Evolutionary conservation across 2,329 filamentous ascomycete species (phyloP), one percentile per base, ranked within the genome.

Genomic region (Geosmithia flava): DNA sequence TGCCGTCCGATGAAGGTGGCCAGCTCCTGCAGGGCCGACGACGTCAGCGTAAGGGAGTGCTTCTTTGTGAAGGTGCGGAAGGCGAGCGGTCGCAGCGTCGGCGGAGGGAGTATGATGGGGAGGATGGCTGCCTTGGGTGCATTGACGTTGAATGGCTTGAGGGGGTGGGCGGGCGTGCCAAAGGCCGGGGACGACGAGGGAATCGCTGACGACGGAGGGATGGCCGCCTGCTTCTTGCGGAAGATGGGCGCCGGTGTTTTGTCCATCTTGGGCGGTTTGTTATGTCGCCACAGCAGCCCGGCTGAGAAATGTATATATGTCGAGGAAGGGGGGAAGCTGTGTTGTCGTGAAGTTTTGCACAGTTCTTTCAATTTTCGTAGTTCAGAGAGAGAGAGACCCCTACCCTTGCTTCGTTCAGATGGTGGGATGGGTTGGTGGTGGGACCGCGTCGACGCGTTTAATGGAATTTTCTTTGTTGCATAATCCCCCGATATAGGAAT

Each of bases 51-150:
- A 49, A 98, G 72, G 56, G 91, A 94, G 67, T 98, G 88, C 61
- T 97, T 98, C 66, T 96, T 96, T 2, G 93, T 98, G 55, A 98
- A 95, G 0, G 87, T 94, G 44, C 93, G 81, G 60, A 98, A 97
- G 8, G 93, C 94, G 19, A 97, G 74, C 2, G 93, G 91, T 52
- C 94, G 78, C 41, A 98, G 70, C 0, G 87, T 94, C 10, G 88
- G 80, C 0, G 90, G 86, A 3, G 91, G 90, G 4, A 98, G 81
- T 37, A 95, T 74, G 49, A 98, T 93, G 3, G 93, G 89, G 1
- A 98, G 74, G 45, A 97, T 85, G 7, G 81, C 73, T 13, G 81
- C 74, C 55, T 77, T 74, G 42, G 72, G 67, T 2, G 69, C 67
- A 23, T 72, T 68, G 52, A 75, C 64, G 33, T 68, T 68, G 60